phyloP scores from a whole-genome alignment of 345 rosid genomes.

The Pistacia vera region DNA sequence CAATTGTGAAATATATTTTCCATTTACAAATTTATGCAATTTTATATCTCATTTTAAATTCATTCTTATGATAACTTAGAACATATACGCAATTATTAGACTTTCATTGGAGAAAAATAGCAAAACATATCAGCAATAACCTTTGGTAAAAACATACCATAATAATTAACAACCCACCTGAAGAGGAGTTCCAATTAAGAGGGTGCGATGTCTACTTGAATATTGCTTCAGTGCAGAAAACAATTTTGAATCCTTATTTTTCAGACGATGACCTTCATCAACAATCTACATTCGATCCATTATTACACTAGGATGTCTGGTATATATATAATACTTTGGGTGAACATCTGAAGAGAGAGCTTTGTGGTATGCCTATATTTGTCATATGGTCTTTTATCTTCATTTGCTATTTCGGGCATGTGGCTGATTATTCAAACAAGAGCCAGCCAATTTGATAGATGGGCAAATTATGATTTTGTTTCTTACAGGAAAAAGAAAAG shows the following conservation, averaged over 20 bases:
- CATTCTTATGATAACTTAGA: too few species aligned
- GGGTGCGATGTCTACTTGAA: slow-evolving; percentile 84
- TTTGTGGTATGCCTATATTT: not conserved
- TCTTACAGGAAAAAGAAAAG: not conserved
- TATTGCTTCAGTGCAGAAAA: slow-evolving; percentile 92
- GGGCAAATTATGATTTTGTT: not conserved
- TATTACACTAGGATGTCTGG: too few species aligned
- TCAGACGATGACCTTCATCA: slow-evolving; percentile 99
- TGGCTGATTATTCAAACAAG: not conserved
- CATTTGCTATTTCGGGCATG: not conserved
- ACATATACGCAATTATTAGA: not conserved
- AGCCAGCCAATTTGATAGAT: not conserved
- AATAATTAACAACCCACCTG: slow-evolving; percentile 58
- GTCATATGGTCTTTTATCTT: not conserved
- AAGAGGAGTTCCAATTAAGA: slow-evolving; percentile 98
- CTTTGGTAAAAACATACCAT: not conserved
- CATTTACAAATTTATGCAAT: too few species aligned
- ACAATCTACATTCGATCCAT: slow-evolving; percentile 65
- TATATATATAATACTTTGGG: not conserved
- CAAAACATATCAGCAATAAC: not conserved
- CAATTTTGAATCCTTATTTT: slow-evolving; percentile 97
- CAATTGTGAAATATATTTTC: not conserved
- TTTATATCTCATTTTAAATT: too few species aligned
- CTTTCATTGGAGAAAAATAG: not conserved
- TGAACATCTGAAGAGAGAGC: not conserved